These are phyloP conservation scores for Mitragyna speciosa DNA, from an alignment of 257 asterid genomes.

Conservation along the genomic window DNA sequence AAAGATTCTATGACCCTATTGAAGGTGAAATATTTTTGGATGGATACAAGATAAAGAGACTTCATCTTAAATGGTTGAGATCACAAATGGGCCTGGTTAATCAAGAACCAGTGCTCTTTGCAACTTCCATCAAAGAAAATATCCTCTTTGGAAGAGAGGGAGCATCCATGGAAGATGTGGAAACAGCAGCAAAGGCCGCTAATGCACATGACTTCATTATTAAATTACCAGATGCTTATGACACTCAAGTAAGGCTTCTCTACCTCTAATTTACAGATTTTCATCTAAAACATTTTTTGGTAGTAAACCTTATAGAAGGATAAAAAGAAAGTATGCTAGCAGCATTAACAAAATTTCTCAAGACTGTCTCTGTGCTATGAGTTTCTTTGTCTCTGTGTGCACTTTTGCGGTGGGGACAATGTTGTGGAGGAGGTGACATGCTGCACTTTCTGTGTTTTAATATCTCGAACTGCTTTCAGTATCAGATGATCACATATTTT, in stretches of 20 bases:
- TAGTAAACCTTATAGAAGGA: not conserved
- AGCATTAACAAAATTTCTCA: not conserved
- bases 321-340: not conserved
- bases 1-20: constrained; percentile 69
- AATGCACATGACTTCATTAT: constrained; percentile 68
- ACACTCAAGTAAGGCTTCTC: constrained; percentile 56
- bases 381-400: not conserved
- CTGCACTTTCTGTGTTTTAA: not conserved
- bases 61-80: constrained; percentile 77
- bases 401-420: not conserved
- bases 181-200: constrained; percentile 69
- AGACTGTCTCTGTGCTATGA: not conserved
- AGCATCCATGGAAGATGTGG: constrained; percentile 62
- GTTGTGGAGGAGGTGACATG: not conserved
- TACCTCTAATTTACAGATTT: not conserved
- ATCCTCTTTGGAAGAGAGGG: constrained; percentile 73
- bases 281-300: not conserved
- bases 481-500: not conserved
- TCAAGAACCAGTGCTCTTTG: constrained; percentile 84
- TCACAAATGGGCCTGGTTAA: constrained; percentile 81
- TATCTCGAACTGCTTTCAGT: not conserved
- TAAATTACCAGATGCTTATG: constrained; percentile 62
- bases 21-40: constrained; percentile 72
- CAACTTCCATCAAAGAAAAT: constrained; percentile 72
- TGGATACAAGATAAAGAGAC: constrained; percentile 64